These are phyloP conservation scores for Ceratobasidium sp. DNA, from an alignment of 1,284 basidiomycete species.

Conservation along the genomic window DNA sequence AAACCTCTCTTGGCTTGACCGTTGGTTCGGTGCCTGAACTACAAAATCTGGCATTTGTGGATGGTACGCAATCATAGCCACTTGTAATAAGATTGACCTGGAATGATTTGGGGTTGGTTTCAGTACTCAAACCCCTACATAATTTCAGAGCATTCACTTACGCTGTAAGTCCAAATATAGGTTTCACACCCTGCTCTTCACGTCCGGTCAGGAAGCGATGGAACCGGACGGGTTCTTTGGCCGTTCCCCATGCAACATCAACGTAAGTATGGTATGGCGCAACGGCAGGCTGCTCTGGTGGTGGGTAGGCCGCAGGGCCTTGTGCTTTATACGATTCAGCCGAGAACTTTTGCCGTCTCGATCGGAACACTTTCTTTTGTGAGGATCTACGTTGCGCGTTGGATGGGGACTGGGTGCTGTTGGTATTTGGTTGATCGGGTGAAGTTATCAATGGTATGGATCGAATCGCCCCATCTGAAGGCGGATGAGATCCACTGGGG, in stretches of 20 bases:
- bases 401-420: conserved; percentile 45
- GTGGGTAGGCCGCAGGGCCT: conserved; percentile 11
- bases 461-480: conserved; percentile 31
- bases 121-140: not conserved
- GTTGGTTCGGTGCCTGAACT: conserved; percentile 61
- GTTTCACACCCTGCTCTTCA: conserved; percentile 80
- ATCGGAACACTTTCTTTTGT: conserved; percentile 18
- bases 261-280: conserved; percentile 64
- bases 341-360: not conserved
- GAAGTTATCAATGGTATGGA: not conserved
- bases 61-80: conserved; percentile 70
- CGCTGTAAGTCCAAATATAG: conserved; percentile 83
- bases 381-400: conserved; percentile 53
- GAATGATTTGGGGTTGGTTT: not conserved
- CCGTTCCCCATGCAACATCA: conserved; percentile 58
- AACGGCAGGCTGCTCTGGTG: conserved; percentile 33
- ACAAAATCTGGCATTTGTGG: conserved; percentile 66
- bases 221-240: conserved; percentile 58
- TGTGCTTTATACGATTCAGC: conserved; percentile 19
- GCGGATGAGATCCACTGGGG: conserved; percentile 53
- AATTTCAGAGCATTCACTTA: conserved; percentile 56
- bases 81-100: conserved; percentile 74
- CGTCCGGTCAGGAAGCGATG: conserved; percentile 83
- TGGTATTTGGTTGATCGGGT: not conserved
- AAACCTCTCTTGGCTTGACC: conserved; percentile 62